Base-by-base conservation (phyloP, 1,139 yeast genomes). In the Magnusiomyces clavatus region DNA sequence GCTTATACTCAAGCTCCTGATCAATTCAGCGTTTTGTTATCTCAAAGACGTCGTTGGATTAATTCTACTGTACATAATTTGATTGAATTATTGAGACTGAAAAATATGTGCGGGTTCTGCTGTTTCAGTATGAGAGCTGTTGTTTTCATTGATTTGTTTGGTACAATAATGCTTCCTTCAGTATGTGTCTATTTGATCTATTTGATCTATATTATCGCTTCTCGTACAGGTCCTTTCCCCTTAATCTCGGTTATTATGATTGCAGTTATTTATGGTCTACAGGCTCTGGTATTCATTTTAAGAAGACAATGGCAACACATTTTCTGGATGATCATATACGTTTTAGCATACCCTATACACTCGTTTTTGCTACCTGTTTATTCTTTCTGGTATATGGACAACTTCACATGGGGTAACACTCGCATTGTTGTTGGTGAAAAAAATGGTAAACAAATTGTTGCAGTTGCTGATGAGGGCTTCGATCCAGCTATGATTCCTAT, bases 321-420 rank as follows among this genome's bases (percentile, higher is more conserved):
- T 34, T 70, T 68, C 49, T 69, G 72, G 72, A 69, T 69, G 70
- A 54, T 69, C 16, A 67, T 69, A 34, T 69, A 69, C 52, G 51
- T 69, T 17, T 56, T 65, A 1, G 72, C 70, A 5, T 67, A 67
- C 52, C 72, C 72, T 1, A 56, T 69, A 48, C 71, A 69, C 47
- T 68, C 71, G 10, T 66, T 69, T 51, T 53, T 66, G 14, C 57
- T 69, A 29, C 72, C 72, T 1, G 59, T 69, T 36, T 69, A 68
- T 54, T 66, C 72, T 13, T 69, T 69, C 61, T 69, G 72, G 72
- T 62, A 69, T 49, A 68, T 67, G 64, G 72, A 69, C 51, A 60
- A 69, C 54, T 69, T 69, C 57, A 54, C 67, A 10, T 71, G 75
- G 75, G 75, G 75, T 58, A 69, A 70, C 50, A 71, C 75, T 11